A percentile compares a stretch with the other conserved stretches of the same genome.
These are phyloP conservation scores for Erigeron canadensis DNA, from an alignment of 129 eudicot genomes.

Conservation along the genomic window DNA sequence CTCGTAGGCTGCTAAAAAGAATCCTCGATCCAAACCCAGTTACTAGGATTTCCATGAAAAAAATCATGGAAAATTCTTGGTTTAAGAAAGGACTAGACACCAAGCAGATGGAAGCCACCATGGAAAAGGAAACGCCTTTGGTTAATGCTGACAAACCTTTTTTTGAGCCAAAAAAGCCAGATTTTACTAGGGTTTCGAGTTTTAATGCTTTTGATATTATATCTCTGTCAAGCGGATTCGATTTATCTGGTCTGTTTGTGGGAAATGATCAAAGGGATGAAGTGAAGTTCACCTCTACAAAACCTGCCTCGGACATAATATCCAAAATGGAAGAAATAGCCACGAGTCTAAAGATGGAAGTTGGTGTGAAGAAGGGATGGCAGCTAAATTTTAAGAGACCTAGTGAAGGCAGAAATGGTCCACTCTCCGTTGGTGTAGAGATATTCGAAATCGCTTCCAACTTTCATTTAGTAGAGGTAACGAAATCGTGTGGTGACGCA, in stretches of 20 bases:
- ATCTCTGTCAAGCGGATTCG: conserved; percentile 69
- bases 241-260: conserved; percentile 80
- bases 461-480: conserved; percentile 65
- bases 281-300: conserved; percentile 53
- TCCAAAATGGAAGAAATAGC: conserved; percentile 67
- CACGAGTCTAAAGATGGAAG: conserved; percentile 40
- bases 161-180: conserved; percentile 37
- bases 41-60: conserved; percentile 60
- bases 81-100: conserved; percentile 51
- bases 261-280: conserved; percentile 60
- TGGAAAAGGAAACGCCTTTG: conserved; percentile 27
- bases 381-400: conserved; percentile 42
- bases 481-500: conserved; percentile 53
- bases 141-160: conserved; percentile 13
- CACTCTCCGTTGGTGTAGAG: conserved; percentile 45
- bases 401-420: conserved; percentile 30
- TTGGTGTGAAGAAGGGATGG: conserved; percentile 54
- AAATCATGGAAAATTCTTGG: conserved; percentile 67
- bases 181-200: conserved; percentile 33
- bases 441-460: conserved; percentile 56
- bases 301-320: conserved; percentile 43
- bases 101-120: conserved; percentile 12
- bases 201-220: conserved; percentile 79
- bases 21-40: conserved; percentile 79
- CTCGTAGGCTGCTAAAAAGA: conserved; percentile 48